Base-by-base conservation (phyloP, 768 basidiomycete species). In the Agaricus subrufescens region DNA sequence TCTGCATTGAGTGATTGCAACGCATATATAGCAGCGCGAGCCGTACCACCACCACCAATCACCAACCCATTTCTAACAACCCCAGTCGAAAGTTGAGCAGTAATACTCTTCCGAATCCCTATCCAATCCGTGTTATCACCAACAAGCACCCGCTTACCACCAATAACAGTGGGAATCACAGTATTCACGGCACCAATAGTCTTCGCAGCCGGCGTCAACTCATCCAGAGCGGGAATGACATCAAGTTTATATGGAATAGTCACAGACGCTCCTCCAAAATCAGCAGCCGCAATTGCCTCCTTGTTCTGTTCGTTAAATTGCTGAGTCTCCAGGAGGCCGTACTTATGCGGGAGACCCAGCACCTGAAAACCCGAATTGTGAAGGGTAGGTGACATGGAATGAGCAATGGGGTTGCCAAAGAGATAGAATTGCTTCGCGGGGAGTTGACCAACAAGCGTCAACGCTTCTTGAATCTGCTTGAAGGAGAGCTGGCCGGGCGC, bases 81-180 rank as follows among this genome's bases (percentile, higher is more conserved):
- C 43, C 68, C 65, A 3, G 70, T 65, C 11, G 66, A 60, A n/a
- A 84, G 71, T 38, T 73, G 74, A 1, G 73, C 66, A 12, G 64
- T 63, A 51, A 86, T 78, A 62, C 75, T 79, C 15, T 84, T 75
- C 14, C 78, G 78, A 62, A 99, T 95, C 0, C 92, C 96, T 46
- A 91, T 71, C 88, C 96, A 98, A 65, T 98, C 97, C 0, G 95
- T 97, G 73, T 98, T 99, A 65, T 98, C 94, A 2, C 97, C 97
- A 44, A 81, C 76, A 15, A 98, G 75, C n/a, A 78, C 72, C 8
- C 71, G 70, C 10, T 50, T 56, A 12, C 48, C 30, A 10, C 45
- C 50, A 31, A 46, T 15, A 38, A 30, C 26, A n/a, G 43, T 43
- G 46, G 88, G 86, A 15, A 94, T 78, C 68, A 98, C 82, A 44